Conservation (phyloP, 2,329 filamentous ascomycete species). For the Monilinia polystroma region DNA sequence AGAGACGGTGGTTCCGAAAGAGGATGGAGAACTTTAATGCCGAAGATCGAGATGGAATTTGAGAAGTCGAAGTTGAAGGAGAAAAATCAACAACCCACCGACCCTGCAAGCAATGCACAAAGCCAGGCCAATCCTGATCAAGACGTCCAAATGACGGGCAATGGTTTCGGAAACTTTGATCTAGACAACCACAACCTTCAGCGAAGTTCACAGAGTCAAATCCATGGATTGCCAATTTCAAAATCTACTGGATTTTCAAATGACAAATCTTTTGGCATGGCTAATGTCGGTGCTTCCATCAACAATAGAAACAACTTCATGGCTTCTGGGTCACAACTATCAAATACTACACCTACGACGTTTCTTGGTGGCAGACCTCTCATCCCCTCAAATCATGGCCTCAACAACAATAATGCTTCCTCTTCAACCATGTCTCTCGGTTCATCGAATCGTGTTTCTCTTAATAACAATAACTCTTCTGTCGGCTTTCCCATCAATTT, state of each 20-base stretch:
- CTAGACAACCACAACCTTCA: neutral
- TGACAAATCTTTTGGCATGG: neutral
- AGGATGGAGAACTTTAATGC: slow-evolving; percentile 38
- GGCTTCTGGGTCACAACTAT: neutral
- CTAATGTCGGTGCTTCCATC: neutral
- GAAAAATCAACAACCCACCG: neutral
- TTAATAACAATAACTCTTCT: neutral
- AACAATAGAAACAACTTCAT: neutral
- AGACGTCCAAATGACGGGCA: slow-evolving; percentile 2
- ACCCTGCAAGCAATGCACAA: neutral
- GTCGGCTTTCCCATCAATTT: neutral
- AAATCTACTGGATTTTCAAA: neutral
- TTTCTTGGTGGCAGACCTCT: neutral
- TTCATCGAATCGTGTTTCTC: neutral
- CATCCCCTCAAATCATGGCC: neutral
- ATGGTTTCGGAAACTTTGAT: neutral
- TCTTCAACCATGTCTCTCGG: neutral
- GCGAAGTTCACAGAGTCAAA: neutral
- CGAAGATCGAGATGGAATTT: slow-evolving; percentile 38
- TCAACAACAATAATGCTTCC: neutral
- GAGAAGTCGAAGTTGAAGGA: slow-evolving; percentile 13
- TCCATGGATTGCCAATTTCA: neutral
- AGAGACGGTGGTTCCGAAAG: slow-evolving; percentile 38
- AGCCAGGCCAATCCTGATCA: neutral
- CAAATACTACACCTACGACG: neutral